Evolutionary conservation across 441 rosid species (phyloP).

Genomic region (Euphorbia schlechtendalii): DNA sequence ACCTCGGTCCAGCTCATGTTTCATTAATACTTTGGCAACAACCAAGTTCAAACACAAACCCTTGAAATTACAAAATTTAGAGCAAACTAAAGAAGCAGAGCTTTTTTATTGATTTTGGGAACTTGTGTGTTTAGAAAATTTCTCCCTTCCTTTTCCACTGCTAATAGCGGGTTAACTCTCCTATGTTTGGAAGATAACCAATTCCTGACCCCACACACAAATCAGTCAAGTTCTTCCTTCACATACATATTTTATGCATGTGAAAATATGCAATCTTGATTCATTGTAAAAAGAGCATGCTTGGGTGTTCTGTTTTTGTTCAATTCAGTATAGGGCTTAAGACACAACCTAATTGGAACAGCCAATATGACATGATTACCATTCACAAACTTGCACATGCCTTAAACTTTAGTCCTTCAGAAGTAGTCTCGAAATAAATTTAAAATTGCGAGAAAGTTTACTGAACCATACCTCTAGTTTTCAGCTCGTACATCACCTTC

Average conservation of each 20-base stretch:
- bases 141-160: not conserved
- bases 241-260: not conserved
- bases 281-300: not conserved
- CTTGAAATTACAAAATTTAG: no score
- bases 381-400: not conserved
- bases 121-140: not conserved
- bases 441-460: not conserved
- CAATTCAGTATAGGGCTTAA: not conserved
- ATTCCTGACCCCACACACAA: not conserved
- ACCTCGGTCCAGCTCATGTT: conserved; percentile 74
- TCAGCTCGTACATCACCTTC: conserved; percentile 21
- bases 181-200: not conserved
- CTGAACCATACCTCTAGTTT: conserved; percentile 14
- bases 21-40: no score
- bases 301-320: not conserved
- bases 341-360: not conserved
- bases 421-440: not conserved
- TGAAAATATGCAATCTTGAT: no score
- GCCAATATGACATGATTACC: not conserved
- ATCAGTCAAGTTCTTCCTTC: conserved; percentile 5
- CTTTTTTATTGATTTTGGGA: not conserved
- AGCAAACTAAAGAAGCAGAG: not conserved
- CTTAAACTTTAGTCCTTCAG: not conserved
- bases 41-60: no score
- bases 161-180: no score